Percentiles rank a stretch among this genome's conserved stretches.
Evolutionary conservation across 2,329 filamentous ascomycete species (phyloP).

Genomic region (Macrophomina pseudophaseolina): DNA sequence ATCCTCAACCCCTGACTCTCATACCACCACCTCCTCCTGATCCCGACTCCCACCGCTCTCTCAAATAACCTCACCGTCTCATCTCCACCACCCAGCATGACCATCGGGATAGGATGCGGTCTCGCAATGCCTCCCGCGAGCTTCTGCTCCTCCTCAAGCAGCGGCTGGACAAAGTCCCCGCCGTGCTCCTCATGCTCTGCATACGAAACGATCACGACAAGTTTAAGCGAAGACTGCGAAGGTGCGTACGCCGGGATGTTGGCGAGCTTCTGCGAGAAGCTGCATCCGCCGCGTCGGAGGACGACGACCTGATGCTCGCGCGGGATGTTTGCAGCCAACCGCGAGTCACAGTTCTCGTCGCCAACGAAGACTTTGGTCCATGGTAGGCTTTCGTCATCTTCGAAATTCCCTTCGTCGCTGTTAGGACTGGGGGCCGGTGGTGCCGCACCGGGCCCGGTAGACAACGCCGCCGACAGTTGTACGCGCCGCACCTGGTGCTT

Average conservation of each 20-base stretch:
- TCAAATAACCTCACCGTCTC: conserved; percentile 68
- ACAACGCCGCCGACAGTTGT: conserved; percentile 53
- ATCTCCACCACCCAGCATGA: conserved; percentile 78
- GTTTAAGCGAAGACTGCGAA: conserved; percentile 66
- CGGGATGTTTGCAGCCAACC: conserved; percentile 58
- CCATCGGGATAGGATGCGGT: conserved; percentile 76
- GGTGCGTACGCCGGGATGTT: conserved; percentile 83
- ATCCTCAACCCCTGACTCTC: conserved; percentile 81
- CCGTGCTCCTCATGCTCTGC: conserved; percentile 51
- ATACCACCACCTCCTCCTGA: conserved; percentile 79
- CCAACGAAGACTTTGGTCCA: conserved; percentile 75
- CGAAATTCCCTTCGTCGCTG: conserved; percentile 37
- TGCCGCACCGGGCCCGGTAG: conserved; percentile 68
- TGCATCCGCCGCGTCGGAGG: conserved; percentile 81
- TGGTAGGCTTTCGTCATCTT: conserved; percentile 54
- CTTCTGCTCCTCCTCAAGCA: conserved; percentile 75
- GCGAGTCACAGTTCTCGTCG: conserved; percentile 67
- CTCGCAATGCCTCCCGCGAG: conserved; percentile 72
- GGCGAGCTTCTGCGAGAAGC: conserved; percentile 79
- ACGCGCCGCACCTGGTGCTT: conserved; percentile 37
- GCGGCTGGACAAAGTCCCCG: conserved; percentile 62
- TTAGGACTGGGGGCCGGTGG: conserved; percentile 67
- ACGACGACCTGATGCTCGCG: conserved; percentile 76
- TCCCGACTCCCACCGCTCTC: conserved; percentile 69
- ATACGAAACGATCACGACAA: conserved; percentile 78